Evolutionary conservation across 1,139 yeast genomes (phyloP), one percentile per base, ranked within the genome.

Genomic region (Yamadazyma sp.): DNA sequence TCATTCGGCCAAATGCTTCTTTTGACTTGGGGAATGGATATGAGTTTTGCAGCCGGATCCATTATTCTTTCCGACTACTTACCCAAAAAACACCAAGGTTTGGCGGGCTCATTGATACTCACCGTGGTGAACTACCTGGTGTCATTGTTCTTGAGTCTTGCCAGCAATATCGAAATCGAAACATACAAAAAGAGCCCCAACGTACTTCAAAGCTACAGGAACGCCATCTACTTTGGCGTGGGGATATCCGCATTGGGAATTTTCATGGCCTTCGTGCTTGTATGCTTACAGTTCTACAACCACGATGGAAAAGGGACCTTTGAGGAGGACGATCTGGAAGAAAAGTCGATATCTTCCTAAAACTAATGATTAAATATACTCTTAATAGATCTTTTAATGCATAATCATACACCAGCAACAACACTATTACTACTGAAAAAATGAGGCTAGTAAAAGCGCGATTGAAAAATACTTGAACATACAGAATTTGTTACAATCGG

Each of bases 11-110:
- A 66, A 38, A 68, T 73, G 71, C 57, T 75, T 31, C 59, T 77
- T 7, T 53, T 77, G 14, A 66, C 77, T 17, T 76, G 80, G 71
- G 83, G 80, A 1, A 76, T 78, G 81, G 83, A 78, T 51, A 56
- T 75, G 49, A 74, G 81, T 26, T 78, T 77, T 50, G 83, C 83
- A 2, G 76, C 82, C 2, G 75, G 81, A 0, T 68, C 82, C 0
- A 64, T 78, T 26, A 67, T 77, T 5, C 53, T 77, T 31, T 74
- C 80, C 9, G 79, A 78, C 45, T 64, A 56, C 33, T 55, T 78
- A 31, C 82, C 83, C 0, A 53, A 58, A 40, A 64, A 67, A 39
- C 74, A 75, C 43, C 83, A 78, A 54, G 83, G 83, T 23, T 75
- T 78, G 77, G 82, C 81, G 1, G 81, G 81, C 1, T 77, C 82